Base-by-base conservation (phyloP, 768 basidiomycete species). In the Mycena vitilis region DNA sequence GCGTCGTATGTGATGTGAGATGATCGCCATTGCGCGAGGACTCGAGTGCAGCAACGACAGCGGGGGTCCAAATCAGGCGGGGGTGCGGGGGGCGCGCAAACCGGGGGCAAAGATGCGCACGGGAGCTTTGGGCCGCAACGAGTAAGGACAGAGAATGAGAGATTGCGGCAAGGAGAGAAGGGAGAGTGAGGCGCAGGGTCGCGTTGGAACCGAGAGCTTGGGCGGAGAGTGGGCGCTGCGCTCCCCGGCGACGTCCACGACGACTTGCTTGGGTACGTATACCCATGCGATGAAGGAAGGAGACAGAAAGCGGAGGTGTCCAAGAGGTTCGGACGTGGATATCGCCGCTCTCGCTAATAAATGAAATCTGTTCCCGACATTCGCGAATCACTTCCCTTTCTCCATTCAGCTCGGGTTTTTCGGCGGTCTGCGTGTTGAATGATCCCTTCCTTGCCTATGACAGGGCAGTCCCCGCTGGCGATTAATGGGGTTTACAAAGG, bases 21-120 rank as follows among this genome's bases (percentile, higher is more conserved):
- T 38, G 60, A 20, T 25, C 11, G 15, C 59, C 59, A 45, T 62
- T 30, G 38, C 30, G 22, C 5, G 65, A 66, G 40, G 23, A 23
- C 51, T 30, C 13, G 18, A 60, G 57, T 12, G 51, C 65, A 13
- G 22, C 9, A 13, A 16, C 48, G 34, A 65, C 64, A 11, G 34
- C 23, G 49, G 48, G 48, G 54, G 22, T 49, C 53, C 1, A 12
- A 9, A 23, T 12, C 22, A 12, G 22, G 12, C 25, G 10, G 11
- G 11, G 11, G 7, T n/a, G 12, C 22, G n/a, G 23, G 3, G 0
- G 3, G 48, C n/a, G 12, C 10, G 10, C 4, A 42, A 2, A 11
- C 16, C 2, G 2, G 4, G 40, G 40, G 16, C 16, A 16, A 42
- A 42, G 40, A 16, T 2, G 40, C 10, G 40, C 2, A 42, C 40